A percentile compares a stretch with the other conserved stretches of the same genome.
Conservation (phyloP, 2,329 filamentous ascomycete genomes). For the Coniochaeta pulveracea region DNA sequence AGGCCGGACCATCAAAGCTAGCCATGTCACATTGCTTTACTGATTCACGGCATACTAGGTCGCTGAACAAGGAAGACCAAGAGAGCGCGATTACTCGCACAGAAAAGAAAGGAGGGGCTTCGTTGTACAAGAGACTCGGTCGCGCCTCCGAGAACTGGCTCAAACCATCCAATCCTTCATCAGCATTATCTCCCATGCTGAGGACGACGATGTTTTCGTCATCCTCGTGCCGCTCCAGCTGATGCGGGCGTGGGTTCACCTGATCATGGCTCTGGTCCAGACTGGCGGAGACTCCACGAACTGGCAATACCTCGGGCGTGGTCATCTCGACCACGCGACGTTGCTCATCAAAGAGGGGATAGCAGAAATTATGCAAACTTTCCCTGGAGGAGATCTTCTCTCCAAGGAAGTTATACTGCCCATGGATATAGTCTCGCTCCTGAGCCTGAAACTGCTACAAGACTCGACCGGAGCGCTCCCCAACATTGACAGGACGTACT, state of each 20-base stretch:
- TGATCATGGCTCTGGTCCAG: conserved; percentile 25
- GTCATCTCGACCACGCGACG: conserved; percentile 13
- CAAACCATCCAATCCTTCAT: conserved; percentile 22
- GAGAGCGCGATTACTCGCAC: neutral
- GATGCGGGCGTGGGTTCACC: conserved; percentile 27
- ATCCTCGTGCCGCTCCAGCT: conserved; percentile 24
- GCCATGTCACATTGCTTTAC: too few species aligned
- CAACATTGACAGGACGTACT: conserved; percentile 29
- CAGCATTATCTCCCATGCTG: conserved; percentile 18
- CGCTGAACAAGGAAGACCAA: neutral
- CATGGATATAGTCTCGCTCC: conserved; percentile 28
- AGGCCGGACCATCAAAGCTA: conserved; percentile 3
- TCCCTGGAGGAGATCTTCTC: conserved; percentile 20
- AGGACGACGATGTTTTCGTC: conserved; percentile 14
- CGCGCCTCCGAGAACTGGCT: conserved; percentile 14
- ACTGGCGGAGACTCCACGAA: neutral
- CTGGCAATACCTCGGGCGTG: neutral
- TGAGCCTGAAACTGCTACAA: conserved; percentile 24
- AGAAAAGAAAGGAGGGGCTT: too few species aligned
- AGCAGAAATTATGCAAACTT: conserved; percentile 20
- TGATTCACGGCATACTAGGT: too few species aligned
- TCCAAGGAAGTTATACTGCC: conserved; percentile 27
- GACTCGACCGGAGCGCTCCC: conserved; percentile 25
- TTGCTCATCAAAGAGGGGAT: conserved; percentile 22
- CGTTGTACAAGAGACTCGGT: conserved; percentile 5